These are phyloP conservation scores for Daldinia grandis DNA, from an alignment of 495 filamentous ascomycete genomes.

Conservation along the genomic window DNA sequence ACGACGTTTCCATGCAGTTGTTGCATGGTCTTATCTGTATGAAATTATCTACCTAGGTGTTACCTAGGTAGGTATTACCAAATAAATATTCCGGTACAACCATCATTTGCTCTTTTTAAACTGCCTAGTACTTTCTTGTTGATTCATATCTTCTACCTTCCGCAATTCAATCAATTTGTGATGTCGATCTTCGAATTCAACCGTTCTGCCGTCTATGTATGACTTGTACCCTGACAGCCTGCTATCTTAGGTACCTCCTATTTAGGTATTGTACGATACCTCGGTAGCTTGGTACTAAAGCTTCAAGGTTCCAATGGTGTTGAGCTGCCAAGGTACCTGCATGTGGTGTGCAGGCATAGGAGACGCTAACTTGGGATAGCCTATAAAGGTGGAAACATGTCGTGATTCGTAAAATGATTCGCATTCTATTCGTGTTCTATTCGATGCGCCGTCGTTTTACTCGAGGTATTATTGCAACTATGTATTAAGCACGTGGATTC, in stretches of 20 bases:
- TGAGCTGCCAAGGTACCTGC: not conserved
- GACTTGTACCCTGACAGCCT: not conserved
- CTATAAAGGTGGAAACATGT: too few relatives aligned
- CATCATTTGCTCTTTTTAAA: not conserved
- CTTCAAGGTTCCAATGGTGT: not conserved
- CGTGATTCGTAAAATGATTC: not conserved
- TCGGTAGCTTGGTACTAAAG: not conserved
- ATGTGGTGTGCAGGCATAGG: not conserved
- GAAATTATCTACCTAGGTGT: too few relatives aligned
- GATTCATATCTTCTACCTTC: not conserved
- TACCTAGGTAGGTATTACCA: not conserved
- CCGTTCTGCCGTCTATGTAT: constrained; percentile 19
- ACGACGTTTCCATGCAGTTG: not conserved
- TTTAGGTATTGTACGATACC: not conserved
- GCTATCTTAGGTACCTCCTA: too few relatives aligned
- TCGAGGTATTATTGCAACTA: constrained; percentile 2
- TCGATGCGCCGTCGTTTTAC: constrained; percentile 21
- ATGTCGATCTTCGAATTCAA: constrained; percentile 34
- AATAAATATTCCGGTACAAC: not conserved
- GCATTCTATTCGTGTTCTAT: constrained; percentile 3
- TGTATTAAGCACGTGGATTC: not conserved
- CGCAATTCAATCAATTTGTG: constrained; percentile 17
- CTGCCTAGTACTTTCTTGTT: not conserved
- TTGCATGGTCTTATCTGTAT: not conserved
- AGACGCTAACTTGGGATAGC: not conserved